These are phyloP conservation scores for Theileria orientalis DNA, from an alignment of 169 alveolate genomes.

Conservation along the genomic window DNA sequence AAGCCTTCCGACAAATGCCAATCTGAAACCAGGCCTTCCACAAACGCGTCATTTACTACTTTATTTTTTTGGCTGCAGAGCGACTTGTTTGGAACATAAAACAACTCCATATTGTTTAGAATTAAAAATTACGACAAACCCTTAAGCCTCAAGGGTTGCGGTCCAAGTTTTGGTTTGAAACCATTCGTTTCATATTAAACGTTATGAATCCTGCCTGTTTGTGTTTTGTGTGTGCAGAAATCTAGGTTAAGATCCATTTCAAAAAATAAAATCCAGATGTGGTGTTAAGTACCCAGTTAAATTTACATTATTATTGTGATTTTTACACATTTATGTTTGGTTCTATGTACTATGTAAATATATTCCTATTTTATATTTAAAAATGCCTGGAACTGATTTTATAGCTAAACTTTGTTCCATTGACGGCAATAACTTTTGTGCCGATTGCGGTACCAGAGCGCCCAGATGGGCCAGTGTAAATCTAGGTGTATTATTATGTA, in stretches of 20 bases:
- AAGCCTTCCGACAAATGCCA: conserved; percentile 36
- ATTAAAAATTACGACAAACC: no score
- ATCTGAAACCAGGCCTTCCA: conserved; percentile 8
- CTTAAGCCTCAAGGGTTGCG: no score
- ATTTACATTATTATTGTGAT: not conserved
- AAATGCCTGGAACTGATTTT: conserved; percentile 56
- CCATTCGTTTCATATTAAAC: not conserved
- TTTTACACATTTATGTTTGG: not conserved
- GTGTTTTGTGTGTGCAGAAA: not conserved
- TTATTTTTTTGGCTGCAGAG: conserved; percentile 13
- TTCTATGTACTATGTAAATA: not conserved
- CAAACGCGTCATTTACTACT: not conserved
- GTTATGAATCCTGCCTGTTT: not conserved
- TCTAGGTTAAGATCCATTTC: no score
- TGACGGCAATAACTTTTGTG: conserved; percentile 89
- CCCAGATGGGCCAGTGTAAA: conserved; percentile 97
- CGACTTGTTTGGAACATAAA: conserved; percentile 29
- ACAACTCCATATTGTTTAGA: not conserved
- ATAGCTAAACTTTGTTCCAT: conserved; percentile 68
- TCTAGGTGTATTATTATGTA: conserved; percentile 91
- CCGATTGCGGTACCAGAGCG: conserved; percentile 92
- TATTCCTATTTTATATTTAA: not conserved
- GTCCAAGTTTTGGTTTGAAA: no score
- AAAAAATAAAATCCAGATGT: not conserved
- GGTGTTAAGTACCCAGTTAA: not conserved